Evolutionary conservation across 2,329 filamentous ascomycete species (phyloP).

Genomic region (Neonectria neomacrospora): DNA sequence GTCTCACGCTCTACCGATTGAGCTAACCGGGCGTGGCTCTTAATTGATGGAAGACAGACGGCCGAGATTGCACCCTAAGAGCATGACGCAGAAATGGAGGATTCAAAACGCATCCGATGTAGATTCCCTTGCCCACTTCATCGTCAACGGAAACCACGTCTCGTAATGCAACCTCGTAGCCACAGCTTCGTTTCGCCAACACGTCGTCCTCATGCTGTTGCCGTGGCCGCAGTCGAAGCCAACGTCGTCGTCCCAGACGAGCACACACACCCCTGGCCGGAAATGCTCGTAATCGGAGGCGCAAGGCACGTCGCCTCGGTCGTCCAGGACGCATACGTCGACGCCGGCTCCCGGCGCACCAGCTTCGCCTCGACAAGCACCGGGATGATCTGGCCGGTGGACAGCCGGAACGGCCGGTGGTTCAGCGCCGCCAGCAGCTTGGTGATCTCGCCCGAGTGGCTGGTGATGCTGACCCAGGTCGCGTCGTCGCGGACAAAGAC

Average conservation of each 20-base stretch:
- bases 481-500: conserved; percentile 64
- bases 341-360: conserved; percentile 42
- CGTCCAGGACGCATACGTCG: conserved; percentile 49
- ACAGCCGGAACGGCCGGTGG: conserved; percentile 69
- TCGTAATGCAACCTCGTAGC: neutral
- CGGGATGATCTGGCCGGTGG: conserved; percentile 75
- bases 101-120: neutral
- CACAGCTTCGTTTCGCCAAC: neutral
- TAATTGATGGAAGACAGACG: conserved; percentile 15
- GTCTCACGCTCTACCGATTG: conserved; percentile 72
- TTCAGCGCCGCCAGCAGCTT: conserved; percentile 65
- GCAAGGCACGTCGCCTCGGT: conserved; percentile 56
- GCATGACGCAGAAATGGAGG: neutral
- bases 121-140: neutral
- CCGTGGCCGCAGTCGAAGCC: conserved; percentile 33
- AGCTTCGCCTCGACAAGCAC: conserved; percentile 71
- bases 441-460: conserved; percentile 68
- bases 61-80: neutral
- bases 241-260: conserved; percentile 36
- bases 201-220: conserved; percentile 9
- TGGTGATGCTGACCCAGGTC: conserved; percentile 69
- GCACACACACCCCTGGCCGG: conserved; percentile 56
- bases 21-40: conserved; percentile 44
- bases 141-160: neutral
- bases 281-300: conserved; percentile 57